These are phyloP conservation scores for Angomonas deanei DNA, from an alignment of 208 protist species.

Conservation along the genomic window DNA sequence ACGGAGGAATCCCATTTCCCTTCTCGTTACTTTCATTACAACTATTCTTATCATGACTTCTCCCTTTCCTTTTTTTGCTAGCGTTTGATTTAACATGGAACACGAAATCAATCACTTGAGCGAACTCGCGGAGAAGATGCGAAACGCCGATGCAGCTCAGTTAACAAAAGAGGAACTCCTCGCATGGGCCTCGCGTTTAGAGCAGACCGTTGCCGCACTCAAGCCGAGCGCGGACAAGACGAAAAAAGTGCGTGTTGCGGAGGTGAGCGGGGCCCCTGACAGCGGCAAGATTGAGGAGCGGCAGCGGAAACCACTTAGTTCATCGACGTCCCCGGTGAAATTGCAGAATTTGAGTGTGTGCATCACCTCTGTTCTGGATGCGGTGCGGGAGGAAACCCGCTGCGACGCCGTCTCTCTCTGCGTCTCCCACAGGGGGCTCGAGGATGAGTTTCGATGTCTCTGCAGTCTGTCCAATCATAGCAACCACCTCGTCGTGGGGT, in stretches of 20 bases:
- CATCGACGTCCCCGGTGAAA: neutral
- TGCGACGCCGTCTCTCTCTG: slow-evolving; percentile 6
- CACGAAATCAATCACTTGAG: neutral
- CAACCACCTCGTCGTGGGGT: slow-evolving; percentile 8
- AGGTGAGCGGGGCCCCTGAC: neutral
- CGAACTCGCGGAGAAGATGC: neutral
- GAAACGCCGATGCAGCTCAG: neutral
- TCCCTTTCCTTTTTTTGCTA: neutral
- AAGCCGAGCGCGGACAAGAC: neutral
- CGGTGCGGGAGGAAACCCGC: neutral
- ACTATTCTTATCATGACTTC: neutral
- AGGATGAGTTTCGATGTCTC: slow-evolving; percentile 23
- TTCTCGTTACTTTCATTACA: no score
- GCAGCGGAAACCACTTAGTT: neutral
- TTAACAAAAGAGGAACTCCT: neutral
- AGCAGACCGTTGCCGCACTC: neutral
- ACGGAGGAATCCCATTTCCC: no score
- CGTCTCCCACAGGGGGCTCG: slow-evolving; percentile 15
- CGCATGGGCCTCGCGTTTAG: neutral
- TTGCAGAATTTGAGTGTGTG: slow-evolving; percentile 7
- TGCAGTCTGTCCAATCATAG: slow-evolving; percentile 1
- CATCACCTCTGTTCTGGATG: slow-evolving; percentile 7
- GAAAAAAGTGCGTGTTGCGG: neutral
- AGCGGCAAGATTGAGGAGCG: neutral
- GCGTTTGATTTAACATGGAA: neutral